These are phyloP conservation scores for Boletus coccyginus DNA, from an alignment of 768 basidiomycete species.

Conservation along the genomic window DNA sequence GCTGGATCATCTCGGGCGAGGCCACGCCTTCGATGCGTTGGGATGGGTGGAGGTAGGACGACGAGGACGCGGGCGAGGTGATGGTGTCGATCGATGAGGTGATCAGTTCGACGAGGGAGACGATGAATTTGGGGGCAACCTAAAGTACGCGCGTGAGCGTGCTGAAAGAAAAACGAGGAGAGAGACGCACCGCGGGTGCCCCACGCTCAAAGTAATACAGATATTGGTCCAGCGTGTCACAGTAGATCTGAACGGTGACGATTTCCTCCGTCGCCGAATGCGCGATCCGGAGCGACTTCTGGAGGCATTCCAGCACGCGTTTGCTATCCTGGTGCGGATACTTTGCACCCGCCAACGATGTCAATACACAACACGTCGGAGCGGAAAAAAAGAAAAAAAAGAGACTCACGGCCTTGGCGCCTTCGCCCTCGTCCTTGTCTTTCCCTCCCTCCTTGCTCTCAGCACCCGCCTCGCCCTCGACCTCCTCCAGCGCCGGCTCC, in stretches of 20 bases:
- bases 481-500: conserved; percentile 46
- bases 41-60: conserved; percentile 76
- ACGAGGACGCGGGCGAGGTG: conserved; percentile 50
- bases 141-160: conserved; percentile 26
- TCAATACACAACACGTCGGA: background rate
- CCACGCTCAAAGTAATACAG: conserved; percentile 94
- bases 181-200: conserved; percentile 75
- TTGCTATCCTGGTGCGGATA: conserved; percentile 93
- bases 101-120: conserved; percentile 93
- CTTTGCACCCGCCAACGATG: conserved; percentile 23
- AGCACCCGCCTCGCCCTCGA: conserved; percentile 32
- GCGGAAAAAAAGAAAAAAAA: conserved; percentile 20
- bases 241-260: conserved; percentile 93
- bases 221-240: conserved; percentile 94
- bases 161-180: background rate
- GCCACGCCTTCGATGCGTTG: conserved; percentile 90
- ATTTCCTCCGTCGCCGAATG: conserved; percentile 97
- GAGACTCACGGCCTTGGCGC: conserved; percentile 54
- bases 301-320: conserved; percentile 94
- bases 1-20: conserved; percentile 88
- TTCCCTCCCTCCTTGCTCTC: conserved; percentile 22
- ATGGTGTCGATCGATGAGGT: conserved; percentile 92
- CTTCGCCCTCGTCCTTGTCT: conserved; percentile 40
- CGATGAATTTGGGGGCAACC: conserved; percentile 95
- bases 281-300: conserved; percentile 94